Evolutionary conservation across 2,329 filamentous ascomycete genomes (phyloP).

Genomic region (Diaporthe nobilis): DNA sequence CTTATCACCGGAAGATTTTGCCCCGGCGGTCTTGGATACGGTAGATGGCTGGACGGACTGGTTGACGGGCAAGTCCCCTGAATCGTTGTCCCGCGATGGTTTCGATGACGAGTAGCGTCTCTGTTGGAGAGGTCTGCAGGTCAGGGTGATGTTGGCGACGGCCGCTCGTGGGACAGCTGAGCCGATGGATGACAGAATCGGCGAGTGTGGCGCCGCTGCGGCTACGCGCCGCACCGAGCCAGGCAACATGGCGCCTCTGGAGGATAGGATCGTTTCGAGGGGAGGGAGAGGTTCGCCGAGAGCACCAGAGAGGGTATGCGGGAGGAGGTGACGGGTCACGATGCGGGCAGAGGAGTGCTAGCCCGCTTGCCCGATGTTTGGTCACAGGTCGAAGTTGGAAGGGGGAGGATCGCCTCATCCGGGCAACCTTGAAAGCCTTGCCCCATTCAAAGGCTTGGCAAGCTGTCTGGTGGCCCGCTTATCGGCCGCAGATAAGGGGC

Average conservation of each 20-base stretch:
- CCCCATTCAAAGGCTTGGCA: constrained; percentile 29
- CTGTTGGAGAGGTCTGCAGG: constrained; percentile 62
- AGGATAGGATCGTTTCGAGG: background rate
- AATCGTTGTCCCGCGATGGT: constrained; percentile 71
- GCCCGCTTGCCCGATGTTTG: constrained; percentile 36
- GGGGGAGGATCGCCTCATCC: constrained; percentile 38
- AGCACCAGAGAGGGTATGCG: background rate
- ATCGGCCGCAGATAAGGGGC: constrained; percentile 25
- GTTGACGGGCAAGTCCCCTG: constrained; percentile 64
- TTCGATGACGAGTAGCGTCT: constrained; percentile 73
- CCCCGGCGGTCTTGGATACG: constrained; percentile 56
- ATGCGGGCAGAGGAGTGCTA: constrained; percentile 34
- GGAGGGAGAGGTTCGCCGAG: background rate
- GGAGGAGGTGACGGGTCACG: constrained; percentile 14
- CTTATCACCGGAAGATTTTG: constrained; percentile 65
- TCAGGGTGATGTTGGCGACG: constrained; percentile 51
- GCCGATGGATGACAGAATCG: constrained; percentile 59
- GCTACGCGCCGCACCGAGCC: constrained; percentile 70
- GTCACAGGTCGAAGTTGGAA: constrained; percentile 37
- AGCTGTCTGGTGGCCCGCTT: constrained; percentile 1
- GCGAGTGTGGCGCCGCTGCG: constrained; percentile 61
- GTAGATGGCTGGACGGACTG: constrained; percentile 65
- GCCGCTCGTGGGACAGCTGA: constrained; percentile 57
- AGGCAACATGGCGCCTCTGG: constrained; percentile 64
- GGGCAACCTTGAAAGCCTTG: constrained; percentile 41